A percentile compares a stretch with the other conserved stretches of the same genome.
Evolutionary conservation across 306 rosid species (phyloP).

Genomic region (Hippophae rhamnoides): DNA sequence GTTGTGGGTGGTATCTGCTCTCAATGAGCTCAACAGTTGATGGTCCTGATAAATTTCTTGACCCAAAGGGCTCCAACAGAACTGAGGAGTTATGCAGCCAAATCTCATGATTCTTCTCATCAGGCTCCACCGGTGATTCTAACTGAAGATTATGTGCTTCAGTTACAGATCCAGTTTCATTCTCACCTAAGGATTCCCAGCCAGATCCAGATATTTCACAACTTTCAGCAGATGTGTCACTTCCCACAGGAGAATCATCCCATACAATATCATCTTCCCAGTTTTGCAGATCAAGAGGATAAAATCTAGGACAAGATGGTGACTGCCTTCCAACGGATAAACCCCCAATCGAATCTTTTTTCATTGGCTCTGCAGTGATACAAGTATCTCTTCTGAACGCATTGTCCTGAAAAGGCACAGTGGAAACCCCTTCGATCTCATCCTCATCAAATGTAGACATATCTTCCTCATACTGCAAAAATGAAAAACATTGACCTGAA

Average conservation of each 20-base stretch:
- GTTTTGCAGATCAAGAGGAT: slow-evolving; percentile 80
- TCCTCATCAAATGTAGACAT: slow-evolving; percentile 34
- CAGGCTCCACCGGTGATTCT: slow-evolving; percentile 23
- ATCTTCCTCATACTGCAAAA: slow-evolving; percentile 31
- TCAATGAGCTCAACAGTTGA: slow-evolving; percentile 29
- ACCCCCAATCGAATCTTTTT: slow-evolving; percentile 26
- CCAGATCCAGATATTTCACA: slow-evolving; percentile 54
- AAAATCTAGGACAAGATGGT: slow-evolving; percentile 33
- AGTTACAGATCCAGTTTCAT: slow-evolving; percentile 44
- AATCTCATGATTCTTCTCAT: slow-evolving; percentile 28
- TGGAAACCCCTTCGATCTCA: slow-evolving; percentile 36
- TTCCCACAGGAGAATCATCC: slow-evolving; percentile 66
- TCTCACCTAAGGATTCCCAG: slow-evolving; percentile 39
- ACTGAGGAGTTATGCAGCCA: slow-evolving; percentile 30
- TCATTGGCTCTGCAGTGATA: slow-evolving; percentile 63
- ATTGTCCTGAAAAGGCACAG: slow-evolving; percentile 26
- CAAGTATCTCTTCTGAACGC: slow-evolving; percentile 36
- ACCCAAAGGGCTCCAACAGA: slow-evolving; percentile 53
- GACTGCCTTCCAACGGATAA: slow-evolving; percentile 29
- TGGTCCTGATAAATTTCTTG: slow-evolving; percentile 33
- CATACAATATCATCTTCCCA: slow-evolving; percentile 86
- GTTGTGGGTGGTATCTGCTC: slow-evolving; percentile 71
- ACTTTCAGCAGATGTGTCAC: slow-evolving; percentile 39
- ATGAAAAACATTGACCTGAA: slow-evolving; percentile 33
- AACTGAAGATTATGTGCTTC: slow-evolving; percentile 25